phyloP scores from a whole-genome alignment of 257 asterid species.

The Solanum gandarillasii region DNA sequence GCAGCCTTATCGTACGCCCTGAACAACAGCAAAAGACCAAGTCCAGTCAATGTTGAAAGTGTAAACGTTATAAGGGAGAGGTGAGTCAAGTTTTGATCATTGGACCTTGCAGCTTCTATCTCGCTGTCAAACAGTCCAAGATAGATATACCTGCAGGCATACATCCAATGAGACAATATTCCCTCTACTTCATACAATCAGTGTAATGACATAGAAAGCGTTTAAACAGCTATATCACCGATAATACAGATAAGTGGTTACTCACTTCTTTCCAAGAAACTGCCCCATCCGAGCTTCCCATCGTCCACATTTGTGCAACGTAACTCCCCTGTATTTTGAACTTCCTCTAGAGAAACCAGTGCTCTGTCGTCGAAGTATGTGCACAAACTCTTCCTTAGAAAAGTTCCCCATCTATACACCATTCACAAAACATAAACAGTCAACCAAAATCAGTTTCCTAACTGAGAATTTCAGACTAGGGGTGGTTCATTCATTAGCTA shows the following conservation, averaged over 20 bases:
- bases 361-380: constrained; percentile 88
- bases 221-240: background rate
- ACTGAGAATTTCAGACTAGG: background rate
- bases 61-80: background rate
- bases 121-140: no score
- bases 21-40: constrained; percentile 12
- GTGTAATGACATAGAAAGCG: background rate
- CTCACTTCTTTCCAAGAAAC: constrained; percentile 96
- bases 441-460: background rate
- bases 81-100: background rate
- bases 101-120: no score
- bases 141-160: no score
- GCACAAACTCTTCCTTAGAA: constrained; percentile 91
- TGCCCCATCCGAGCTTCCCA: constrained; percentile 99
- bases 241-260: background rate
- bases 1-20: constrained; percentile 98
- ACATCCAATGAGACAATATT: background rate
- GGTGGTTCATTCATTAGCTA: background rate
- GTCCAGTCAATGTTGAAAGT: background rate
- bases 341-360: constrained; percentile 93
- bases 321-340: constrained; percentile 90
- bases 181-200: background rate
- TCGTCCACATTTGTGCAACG: constrained; percentile 93
- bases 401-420: constrained; percentile 57
- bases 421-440: background rate